Percentiles rank a stretch among this genome's conserved stretches.
These are phyloP conservation scores for Flaveria robusta DNA, from an alignment of 129 eudicot genomes.

Conservation along the genomic window DNA sequence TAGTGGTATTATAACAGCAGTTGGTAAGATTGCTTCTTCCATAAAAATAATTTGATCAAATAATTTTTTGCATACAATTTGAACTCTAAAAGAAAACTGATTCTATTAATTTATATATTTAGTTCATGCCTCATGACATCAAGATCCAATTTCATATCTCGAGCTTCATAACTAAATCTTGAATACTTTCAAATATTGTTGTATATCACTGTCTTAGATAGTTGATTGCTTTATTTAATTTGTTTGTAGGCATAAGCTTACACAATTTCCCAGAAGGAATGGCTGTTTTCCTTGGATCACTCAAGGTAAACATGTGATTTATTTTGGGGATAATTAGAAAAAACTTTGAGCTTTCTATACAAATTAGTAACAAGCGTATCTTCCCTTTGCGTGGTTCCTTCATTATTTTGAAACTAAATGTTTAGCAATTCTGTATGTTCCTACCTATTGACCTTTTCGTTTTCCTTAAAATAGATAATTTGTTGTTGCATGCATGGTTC, in stretches of 20 bases:
- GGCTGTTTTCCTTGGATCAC: constrained; percentile 99
- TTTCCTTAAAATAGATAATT: background rate
- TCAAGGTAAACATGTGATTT: constrained; percentile 56
- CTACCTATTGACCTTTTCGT: constrained; percentile 1
- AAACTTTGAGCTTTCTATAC: background rate
- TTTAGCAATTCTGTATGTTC: background rate
- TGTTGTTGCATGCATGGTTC: constrained; percentile 22
- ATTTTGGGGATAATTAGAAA: background rate
- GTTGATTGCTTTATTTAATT: constrained; percentile 12
- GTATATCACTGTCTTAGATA: background rate
- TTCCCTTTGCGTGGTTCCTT: background rate
- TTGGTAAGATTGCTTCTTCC: constrained; percentile 54
- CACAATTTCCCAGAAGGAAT: constrained; percentile 99
- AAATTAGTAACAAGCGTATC: background rate
- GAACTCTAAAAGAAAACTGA: background rate
- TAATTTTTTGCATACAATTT: background rate
- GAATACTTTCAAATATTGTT: background rate
- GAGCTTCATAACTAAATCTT: constrained; percentile 12
- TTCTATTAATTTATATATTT: background rate
- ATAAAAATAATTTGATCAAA: background rate
- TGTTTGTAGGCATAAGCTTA: constrained; percentile 82
- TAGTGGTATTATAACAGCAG: constrained; percentile 95
- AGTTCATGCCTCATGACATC: background rate
- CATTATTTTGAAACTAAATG: background rate
- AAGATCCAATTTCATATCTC: constrained; percentile 12